Base-by-base conservation (phyloP, 108 stramenopile species). In the Stephanodiscus triporus region DNA sequence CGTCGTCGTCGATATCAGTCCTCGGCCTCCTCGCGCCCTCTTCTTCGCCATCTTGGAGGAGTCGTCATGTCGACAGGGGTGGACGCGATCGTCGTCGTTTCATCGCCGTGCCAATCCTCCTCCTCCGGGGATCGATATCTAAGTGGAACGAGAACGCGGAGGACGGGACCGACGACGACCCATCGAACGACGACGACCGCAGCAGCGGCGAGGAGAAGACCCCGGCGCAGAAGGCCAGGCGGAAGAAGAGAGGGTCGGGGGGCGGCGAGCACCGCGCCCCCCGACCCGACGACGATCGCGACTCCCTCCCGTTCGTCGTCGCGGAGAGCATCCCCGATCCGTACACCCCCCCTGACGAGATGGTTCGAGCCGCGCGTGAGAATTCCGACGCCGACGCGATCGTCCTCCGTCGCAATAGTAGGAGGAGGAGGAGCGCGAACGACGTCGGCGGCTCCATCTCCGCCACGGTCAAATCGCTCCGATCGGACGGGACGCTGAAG, bases 281-380 rank as follows among this genome's bases (percentile, higher is more conserved):
- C 11, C 40, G 64, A 72, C n/a, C 83, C 19, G 75, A 89, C 32
- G 93, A 94, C 72, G 91, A 94, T 80, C 85, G 93, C 4, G 93
- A 94, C 70, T 55, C 78, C 6, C 65, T 94, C 9, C 93, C 90
- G 14, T 94, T 90, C 59, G 55, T 83, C 6, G 88, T 94, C 13
- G 66, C 79, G 48, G 75, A 83, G 0, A 66, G 73, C 23, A 94
- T 89, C 27, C 93, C 93, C 0, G 88, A 91, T 81, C 93, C 93
- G 9, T 94, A 94, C 73, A 91, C 89, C 9, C 49, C 62, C 29
- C 42, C 83, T 1, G 66, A 57, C 19, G 60, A 76, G 36, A 86
- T 86, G 78, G 72, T 68, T 9, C 73, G 77, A 45, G 61, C 85
- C 43, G 83, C 79, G 6, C 84, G 81, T 61, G 43, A 64, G 40